Conservation (phyloP, 768 basidiomycete species). For the Boletus rex-veris region DNA sequence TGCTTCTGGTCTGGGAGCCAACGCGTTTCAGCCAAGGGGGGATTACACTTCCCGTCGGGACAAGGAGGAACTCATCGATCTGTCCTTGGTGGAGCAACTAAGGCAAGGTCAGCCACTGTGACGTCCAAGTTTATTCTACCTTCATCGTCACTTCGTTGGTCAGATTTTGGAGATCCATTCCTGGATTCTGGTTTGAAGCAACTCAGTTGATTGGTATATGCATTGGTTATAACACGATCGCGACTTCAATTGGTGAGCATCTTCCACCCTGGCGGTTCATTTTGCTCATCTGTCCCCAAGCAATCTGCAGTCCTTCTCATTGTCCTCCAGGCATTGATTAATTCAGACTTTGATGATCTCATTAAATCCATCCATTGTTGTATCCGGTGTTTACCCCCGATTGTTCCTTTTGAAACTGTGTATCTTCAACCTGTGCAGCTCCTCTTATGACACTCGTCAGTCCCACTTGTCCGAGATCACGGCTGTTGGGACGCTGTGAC, state of each 20-base stretch:
- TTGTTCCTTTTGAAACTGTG: neutral
- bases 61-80: constrained; percentile 55
- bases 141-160: neutral
- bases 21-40: constrained; percentile 27
- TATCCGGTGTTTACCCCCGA: neutral
- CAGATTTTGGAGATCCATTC: constrained; percentile 59
- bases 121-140: neutral
- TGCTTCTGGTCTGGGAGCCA: constrained; percentile 11
- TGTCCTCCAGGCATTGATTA: neutral
- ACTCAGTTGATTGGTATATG: constrained; percentile 15
- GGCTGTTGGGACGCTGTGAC: neutral
- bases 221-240: neutral
- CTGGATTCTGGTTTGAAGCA: constrained; percentile 35
- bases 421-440: neutral
- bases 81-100: constrained; percentile 46
- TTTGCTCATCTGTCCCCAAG: constrained; percentile 3
- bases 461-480: no score
- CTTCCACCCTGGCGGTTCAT: neutral
- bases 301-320: neutral
- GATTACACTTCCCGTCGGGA: constrained; percentile 46
- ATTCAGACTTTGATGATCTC: neutral
- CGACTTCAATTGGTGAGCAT: constrained; percentile 8
- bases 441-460: neutral
- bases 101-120: constrained; percentile 44
- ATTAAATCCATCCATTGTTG: neutral